Evolutionary conservation across 148 eudicot species (phyloP).

Genomic region (Vaccinium macrocarpon): DNA sequence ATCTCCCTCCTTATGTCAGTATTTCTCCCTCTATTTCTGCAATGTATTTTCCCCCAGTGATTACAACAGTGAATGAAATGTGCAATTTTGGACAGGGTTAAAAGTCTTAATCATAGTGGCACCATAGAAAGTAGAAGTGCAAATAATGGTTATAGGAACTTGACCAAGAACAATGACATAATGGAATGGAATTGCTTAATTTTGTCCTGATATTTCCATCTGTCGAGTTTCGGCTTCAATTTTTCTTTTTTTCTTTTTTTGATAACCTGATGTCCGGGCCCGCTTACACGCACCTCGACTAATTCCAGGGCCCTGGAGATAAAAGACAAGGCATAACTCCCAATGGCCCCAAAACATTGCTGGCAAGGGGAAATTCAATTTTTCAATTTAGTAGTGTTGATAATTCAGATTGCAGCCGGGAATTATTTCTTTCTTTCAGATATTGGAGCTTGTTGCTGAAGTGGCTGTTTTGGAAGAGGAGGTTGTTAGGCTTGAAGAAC

Average conservation of each 20-base stretch:
- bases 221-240: not conserved
- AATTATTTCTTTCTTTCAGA: constrained; percentile 33
- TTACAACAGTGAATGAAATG: not conserved
- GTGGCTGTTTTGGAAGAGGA: constrained; percentile 91
- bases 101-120: not conserved
- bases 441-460: constrained; percentile 77
- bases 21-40: not conserved
- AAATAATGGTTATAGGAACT: not conserved
- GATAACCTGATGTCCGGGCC: too few species aligned
- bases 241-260: too few species aligned
- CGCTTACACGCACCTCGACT: too few species aligned
- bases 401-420: not conserved
- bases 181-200: not conserved
- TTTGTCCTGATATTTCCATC: not conserved
- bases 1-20: constrained; percentile 74
- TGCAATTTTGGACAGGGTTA: not conserved
- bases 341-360: too few species aligned
- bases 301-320: too few species aligned
- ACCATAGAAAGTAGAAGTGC: not conserved
- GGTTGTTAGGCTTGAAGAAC: constrained; percentile 77
- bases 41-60: not conserved
- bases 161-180: not conserved
- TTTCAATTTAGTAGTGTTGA: not conserved
- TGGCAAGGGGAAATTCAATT: too few species aligned
- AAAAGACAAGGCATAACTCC: too few species aligned